These are phyloP conservation scores for Dactylonectria estremocensis DNA, from an alignment of 2,329 filamentous ascomycete genomes.

Conservation along the genomic window DNA sequence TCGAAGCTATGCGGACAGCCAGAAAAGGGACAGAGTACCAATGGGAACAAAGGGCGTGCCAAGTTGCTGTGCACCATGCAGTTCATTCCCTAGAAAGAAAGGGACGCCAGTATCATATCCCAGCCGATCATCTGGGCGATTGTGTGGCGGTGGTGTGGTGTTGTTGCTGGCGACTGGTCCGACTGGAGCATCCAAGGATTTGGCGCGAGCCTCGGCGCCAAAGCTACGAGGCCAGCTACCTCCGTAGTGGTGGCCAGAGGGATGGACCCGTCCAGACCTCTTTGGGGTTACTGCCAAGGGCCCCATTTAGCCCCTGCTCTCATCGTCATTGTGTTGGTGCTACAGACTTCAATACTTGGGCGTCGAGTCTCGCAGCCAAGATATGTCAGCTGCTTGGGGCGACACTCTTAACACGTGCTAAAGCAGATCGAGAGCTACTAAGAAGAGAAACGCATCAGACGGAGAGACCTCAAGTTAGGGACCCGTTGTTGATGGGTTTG, in stretches of 20 bases:
- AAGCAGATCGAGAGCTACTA: background rate
- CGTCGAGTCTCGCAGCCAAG: slow-evolving; percentile 13
- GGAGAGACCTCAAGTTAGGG: background rate
- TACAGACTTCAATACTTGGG: background rate
- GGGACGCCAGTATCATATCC: background rate
- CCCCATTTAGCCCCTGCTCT: background rate
- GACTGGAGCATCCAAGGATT: slow-evolving; percentile 24
- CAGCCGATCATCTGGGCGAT: slow-evolving; percentile 18
- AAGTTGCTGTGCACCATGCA: background rate
- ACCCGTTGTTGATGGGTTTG: background rate
- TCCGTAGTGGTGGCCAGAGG: background rate
- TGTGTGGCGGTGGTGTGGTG: slow-evolving; percentile 39
- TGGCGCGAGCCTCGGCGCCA: slow-evolving; percentile 2
- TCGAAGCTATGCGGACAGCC: background rate
- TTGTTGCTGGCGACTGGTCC: slow-evolving; percentile 32
- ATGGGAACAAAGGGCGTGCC: background rate
- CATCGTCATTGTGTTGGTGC: slow-evolving; percentile 2
- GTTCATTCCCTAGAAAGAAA: background rate
- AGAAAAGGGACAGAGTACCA: too few relatives aligned
- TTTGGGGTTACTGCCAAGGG: background rate
- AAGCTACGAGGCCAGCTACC: background rate
- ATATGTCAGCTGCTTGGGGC: slow-evolving; percentile 10
- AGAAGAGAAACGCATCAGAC: background rate
- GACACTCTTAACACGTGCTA: background rate
- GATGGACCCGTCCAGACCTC: slow-evolving; percentile 15